A percentile compares a stretch with the other conserved stretches of the same genome.
Conservation (phyloP, 495 filamentous ascomycete species). For the Talaromyces proteolyticus region DNA sequence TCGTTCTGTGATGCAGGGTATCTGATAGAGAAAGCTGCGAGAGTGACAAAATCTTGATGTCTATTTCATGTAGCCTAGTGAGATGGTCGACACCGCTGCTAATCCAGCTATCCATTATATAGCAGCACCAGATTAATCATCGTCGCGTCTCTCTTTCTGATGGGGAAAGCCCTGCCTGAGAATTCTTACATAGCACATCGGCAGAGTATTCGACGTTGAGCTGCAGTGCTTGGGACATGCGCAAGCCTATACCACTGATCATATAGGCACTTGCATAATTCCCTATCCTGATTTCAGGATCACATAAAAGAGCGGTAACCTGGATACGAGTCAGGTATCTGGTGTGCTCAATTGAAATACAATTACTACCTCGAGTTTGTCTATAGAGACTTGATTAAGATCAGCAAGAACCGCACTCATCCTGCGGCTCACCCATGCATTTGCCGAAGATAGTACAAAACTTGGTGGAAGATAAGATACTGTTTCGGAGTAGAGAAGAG, state of each 20-base stretch:
- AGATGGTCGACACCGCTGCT: conserved; percentile 29
- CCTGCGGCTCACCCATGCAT: conserved; percentile 23
- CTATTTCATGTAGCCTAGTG: conserved; percentile 22
- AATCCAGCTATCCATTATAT: conserved; percentile 29
- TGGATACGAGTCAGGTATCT: no score
- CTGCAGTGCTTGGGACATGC: conserved; percentile 31
- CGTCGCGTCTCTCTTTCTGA: conserved; percentile 23
- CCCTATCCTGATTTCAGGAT: conserved; percentile 24
- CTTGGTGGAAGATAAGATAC: conserved; percentile 8
- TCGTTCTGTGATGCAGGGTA: conserved; percentile 21
- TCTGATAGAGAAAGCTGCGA: conserved; percentile 20
- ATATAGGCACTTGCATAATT: conserved; percentile 31
- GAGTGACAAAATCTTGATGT: conserved; percentile 32
- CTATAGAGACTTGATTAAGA: conserved; percentile 26
- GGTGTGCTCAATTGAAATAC: background rate
- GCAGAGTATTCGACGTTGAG: conserved; percentile 30
- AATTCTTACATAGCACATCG: conserved; percentile 24
- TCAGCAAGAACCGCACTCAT: conserved; percentile 21
- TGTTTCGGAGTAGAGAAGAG: conserved; percentile 18
- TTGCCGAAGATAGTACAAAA: conserved; percentile 15
- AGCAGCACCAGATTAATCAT: conserved; percentile 33
- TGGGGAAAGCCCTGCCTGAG: conserved; percentile 11
- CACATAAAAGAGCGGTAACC: conserved; percentile 25
- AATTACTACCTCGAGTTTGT: conserved; percentile 22
- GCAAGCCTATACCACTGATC: conserved; percentile 27